Conservation (phyloP, 2,329 filamentous ascomycete genomes). For the Cucurbitaria berberidis region DNA sequence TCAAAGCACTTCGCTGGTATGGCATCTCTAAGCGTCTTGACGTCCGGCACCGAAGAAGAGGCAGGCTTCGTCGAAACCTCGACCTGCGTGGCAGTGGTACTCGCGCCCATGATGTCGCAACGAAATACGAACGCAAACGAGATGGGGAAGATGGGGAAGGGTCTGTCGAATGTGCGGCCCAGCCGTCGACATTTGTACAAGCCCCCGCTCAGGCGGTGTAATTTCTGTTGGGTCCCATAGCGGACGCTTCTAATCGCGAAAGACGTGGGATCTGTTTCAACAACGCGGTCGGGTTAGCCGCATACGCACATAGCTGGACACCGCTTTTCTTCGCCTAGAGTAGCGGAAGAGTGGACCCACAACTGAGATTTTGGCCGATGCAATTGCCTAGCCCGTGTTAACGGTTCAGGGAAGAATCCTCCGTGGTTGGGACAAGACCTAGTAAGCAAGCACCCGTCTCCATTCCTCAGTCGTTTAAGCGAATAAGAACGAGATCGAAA, state of each 20-base stretch:
- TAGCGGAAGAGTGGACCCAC: conserved; percentile 21
- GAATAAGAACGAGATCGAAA: background rate
- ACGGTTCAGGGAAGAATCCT: background rate
- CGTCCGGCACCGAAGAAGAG: conserved; percentile 25
- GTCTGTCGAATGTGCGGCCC: conserved; percentile 3
- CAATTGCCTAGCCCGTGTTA: background rate
- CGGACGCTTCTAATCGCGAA: conserved; percentile 20
- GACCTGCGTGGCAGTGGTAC: conserved; percentile 26
- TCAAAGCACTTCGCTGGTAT: conserved; percentile 35
- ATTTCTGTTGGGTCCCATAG: conserved; percentile 6
- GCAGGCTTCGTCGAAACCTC: conserved; percentile 22
- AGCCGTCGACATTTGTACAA: conserved; percentile 19
- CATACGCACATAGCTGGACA: conserved; percentile 24
- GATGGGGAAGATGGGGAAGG: conserved; percentile 3
- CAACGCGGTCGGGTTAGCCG: conserved; percentile 13
- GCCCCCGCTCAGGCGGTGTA: conserved; percentile 14
- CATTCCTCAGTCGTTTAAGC: background rate
- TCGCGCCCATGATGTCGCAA: conserved; percentile 10
- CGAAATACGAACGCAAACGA: conserved; percentile 5
- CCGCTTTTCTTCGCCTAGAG: conserved; percentile 26
- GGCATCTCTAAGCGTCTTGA: conserved; percentile 32
- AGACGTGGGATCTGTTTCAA: conserved; percentile 31
- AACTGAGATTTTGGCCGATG: conserved; percentile 25
- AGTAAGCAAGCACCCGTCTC: background rate
- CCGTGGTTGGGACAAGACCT: background rate